phyloP scores from a whole-genome alignment of 2,329 filamentous ascomycete species.

The Neocatenulostroma microsporum region DNA sequence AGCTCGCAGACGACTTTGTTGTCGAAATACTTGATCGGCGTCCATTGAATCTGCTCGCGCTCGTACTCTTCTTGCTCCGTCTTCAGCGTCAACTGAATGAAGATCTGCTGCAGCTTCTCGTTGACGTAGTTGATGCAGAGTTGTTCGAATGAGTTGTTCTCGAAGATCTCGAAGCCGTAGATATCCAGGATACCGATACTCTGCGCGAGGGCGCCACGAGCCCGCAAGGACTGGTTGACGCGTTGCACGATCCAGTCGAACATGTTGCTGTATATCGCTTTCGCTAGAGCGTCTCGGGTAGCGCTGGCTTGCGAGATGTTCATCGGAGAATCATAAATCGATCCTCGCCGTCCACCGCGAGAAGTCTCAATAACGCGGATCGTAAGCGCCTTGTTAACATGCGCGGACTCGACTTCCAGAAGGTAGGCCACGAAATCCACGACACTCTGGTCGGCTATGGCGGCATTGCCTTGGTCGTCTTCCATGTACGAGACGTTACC shows the following conservation, averaged over 20 bases:
- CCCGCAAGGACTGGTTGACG: slow-evolving; percentile 79
- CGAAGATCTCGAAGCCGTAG: slow-evolving; percentile 98
- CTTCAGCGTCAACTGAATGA: slow-evolving; percentile 94
- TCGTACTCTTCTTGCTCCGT: slow-evolving; percentile 97
- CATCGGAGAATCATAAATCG: slow-evolving; percentile 65
- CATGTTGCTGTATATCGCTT: slow-evolving; percentile 94
- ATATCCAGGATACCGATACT: slow-evolving; percentile 97
- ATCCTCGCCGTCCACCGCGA: slow-evolving; percentile 57
- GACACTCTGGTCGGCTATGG: slow-evolving; percentile 79
- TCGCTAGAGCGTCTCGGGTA: slow-evolving; percentile 83
- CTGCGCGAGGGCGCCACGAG: slow-evolving; percentile 66
- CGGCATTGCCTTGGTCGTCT: slow-evolving; percentile 81
- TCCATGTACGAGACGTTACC: slow-evolving; percentile 89
- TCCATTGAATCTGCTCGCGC: slow-evolving; percentile 95
- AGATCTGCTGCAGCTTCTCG: slow-evolving; percentile 98
- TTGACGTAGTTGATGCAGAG: slow-evolving; percentile 99
- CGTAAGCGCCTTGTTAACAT: slow-evolving; percentile 80
- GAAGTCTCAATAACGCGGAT: slow-evolving; percentile 73
- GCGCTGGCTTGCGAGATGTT: slow-evolving; percentile 80
- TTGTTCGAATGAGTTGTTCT: slow-evolving; percentile 98
- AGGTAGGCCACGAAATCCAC: slow-evolving; percentile 93
- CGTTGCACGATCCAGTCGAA: slow-evolving; percentile 98
- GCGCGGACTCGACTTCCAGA: slow-evolving; percentile 72
- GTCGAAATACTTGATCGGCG: slow-evolving; percentile 97
- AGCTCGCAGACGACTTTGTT: slow-evolving; percentile 98